Evolutionary conservation across 371 early-diverging fungal genomes (phyloP).

Genomic region (Aphelidium insulamus): DNA sequence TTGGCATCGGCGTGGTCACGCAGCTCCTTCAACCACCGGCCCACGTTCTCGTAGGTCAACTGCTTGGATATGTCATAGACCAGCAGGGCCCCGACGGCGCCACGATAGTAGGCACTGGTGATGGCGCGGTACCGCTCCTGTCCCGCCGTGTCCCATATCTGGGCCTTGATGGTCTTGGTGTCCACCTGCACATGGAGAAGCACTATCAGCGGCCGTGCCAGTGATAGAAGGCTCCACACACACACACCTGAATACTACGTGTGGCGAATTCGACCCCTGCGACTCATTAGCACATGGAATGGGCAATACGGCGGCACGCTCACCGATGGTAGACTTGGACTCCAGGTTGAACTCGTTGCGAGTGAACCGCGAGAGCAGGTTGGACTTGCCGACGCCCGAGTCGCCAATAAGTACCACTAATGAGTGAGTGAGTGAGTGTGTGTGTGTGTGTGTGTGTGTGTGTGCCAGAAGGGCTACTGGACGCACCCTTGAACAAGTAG

Average conservation of each 20-base stretch:
- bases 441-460: not conserved
- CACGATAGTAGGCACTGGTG: conserved; percentile 91
- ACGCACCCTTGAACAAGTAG: conserved; percentile 73
- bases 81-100: conserved; percentile 95
- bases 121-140: conserved; percentile 79
- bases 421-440: not conserved
- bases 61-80: conserved; percentile 98
- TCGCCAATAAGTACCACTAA: conserved; percentile 98
- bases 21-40: conserved; percentile 94
- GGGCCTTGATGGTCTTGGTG: conserved; percentile 92
- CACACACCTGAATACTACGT: conserved; percentile 76
- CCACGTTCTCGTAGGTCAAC: conserved; percentile 80
- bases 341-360: conserved; percentile 92
- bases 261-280: conserved; percentile 99
- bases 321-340: conserved; percentile 97
- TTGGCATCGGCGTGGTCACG: conserved; percentile 92
- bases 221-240: too few relatives aligned
- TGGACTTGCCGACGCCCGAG: conserved; percentile 98
- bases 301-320: too few relatives aligned
- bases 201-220: too few relatives aligned
- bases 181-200: too few relatives aligned
- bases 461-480: not conserved
- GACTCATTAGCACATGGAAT: too few relatives aligned
- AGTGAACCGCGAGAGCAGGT: conserved; percentile 92
- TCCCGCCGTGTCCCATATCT: conserved; percentile 99